A percentile compares a stretch with the other conserved stretches of the same genome.
Conservation (phyloP, 2,329 filamentous ascomycete genomes). For the Penicillium sp. region DNA sequence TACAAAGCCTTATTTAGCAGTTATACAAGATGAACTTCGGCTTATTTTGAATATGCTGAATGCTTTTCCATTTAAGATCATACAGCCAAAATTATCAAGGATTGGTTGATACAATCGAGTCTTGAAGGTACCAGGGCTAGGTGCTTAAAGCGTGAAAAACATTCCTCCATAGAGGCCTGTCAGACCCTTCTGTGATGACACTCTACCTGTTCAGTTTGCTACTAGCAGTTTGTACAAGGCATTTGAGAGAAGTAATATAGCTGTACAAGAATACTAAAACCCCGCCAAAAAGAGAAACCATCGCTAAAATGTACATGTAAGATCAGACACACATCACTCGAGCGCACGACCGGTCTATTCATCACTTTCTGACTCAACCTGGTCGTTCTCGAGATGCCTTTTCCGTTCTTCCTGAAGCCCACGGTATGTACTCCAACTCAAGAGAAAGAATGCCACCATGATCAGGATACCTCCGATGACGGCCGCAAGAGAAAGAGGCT, state of each 20-base stretch:
- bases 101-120: too few relatives aligned
- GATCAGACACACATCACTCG: not conserved
- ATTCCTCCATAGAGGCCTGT: too few relatives aligned
- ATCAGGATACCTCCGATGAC: conserved; percentile 83
- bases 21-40: too few relatives aligned
- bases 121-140: too few relatives aligned
- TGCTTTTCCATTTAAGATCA: too few relatives aligned
- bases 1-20: too few relatives aligned
- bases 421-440: conserved; percentile 87
- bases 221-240: too few relatives aligned
- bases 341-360: conserved; percentile 28
- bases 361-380: conserved; percentile 44
- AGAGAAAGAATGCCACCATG: conserved; percentile 77
- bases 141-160: too few relatives aligned
- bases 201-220: too few relatives aligned
- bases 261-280: not conserved
- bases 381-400: conserved; percentile 51
- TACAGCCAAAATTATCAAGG: too few relatives aligned
- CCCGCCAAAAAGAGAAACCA: not conserved
- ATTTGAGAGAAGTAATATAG: not conserved
- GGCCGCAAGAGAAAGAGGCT: conserved; percentile 70
- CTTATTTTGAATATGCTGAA: too few relatives aligned
- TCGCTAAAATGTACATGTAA: not conserved
- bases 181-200: too few relatives aligned
- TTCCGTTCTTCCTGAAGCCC: conserved; percentile 85